Percentiles rank a stretch among this genome's conserved stretches.
phyloP scores from a whole-genome alignment of 116 monocot genomes.

The Phalaenopsis hybrid region DNA sequence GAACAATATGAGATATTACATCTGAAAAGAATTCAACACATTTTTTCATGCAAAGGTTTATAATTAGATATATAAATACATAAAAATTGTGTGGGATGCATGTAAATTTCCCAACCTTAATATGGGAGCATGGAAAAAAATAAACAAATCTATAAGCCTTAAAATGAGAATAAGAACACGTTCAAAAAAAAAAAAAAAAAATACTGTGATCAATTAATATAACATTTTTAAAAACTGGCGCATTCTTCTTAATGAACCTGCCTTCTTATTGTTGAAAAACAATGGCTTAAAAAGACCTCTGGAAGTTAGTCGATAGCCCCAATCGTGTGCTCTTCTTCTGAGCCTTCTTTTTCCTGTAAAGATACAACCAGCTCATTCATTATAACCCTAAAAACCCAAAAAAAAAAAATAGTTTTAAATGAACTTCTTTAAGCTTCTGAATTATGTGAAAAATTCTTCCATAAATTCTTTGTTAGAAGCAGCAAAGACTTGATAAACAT shows the following conservation, averaged over 20 bases:
- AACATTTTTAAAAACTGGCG: slow-evolving; percentile 1
- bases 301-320: slow-evolving; percentile 30
- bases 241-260: slow-evolving; percentile 12
- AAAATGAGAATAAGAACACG: not conserved
- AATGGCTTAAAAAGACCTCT: slow-evolving; percentile 32
- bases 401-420: not conserved
- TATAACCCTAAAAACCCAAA: not conserved
- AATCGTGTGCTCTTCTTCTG: slow-evolving; percentile 12
- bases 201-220: not conserved
- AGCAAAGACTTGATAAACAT: not conserved
- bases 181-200: not conserved
- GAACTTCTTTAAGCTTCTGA: not conserved
- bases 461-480: not conserved
- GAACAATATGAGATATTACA: no score
- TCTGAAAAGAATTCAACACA: no score
- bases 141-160: not conserved
- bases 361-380: not conserved
- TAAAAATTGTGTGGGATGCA: no score
- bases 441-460: not conserved
- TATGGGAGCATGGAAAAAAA: not conserved
- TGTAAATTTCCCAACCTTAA: not conserved
- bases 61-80: no score
- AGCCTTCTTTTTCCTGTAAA: slow-evolving; percentile 36
- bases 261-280: slow-evolving; percentile 35
- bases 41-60: no score